phyloP scores from a whole-genome alignment of 2,329 filamentous ascomycete genomes.

The Cladophialophora immunda region DNA sequence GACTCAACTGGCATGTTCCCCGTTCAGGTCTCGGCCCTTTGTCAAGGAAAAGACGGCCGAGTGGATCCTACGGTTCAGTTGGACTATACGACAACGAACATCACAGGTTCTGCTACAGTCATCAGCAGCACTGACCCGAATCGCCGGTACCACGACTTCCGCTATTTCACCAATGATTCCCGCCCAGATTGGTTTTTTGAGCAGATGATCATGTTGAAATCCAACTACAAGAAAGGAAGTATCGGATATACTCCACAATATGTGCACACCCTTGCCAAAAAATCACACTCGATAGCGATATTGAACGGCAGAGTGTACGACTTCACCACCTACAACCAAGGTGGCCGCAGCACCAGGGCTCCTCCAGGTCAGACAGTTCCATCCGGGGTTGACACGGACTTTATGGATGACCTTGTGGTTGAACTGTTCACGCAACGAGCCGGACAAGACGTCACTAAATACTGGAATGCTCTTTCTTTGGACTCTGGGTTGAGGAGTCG shows the following conservation, averaged over 20 bases:
- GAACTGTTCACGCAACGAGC: slow-evolving; percentile 78
- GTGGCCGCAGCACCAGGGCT: slow-evolving; percentile 73
- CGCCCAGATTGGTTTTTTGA: slow-evolving; percentile 93
- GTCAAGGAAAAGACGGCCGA: slow-evolving; percentile 74
- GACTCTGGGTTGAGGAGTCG: slow-evolving; percentile 64
- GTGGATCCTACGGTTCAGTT: slow-evolving; percentile 80
- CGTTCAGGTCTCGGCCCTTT: slow-evolving; percentile 91
- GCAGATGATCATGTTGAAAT: slow-evolving; percentile 79
- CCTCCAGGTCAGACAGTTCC: slow-evolving; percentile 62
- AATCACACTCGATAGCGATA: slow-evolving; percentile 76
- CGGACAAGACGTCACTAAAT: slow-evolving; percentile 82
- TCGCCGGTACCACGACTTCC: slow-evolving; percentile 89
- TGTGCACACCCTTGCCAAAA: slow-evolving; percentile 71
- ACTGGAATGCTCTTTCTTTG: slow-evolving; percentile 77
- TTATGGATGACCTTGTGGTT: slow-evolving; percentile 80
- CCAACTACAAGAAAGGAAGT: slow-evolving; percentile 84
- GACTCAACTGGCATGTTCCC: slow-evolving; percentile 93
- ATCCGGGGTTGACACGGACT: slow-evolving; percentile 68
- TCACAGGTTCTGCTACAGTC: slow-evolving; percentile 71
- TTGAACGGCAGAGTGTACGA: slow-evolving; percentile 86
- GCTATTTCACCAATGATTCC: slow-evolving; percentile 80
- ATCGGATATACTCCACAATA: slow-evolving; percentile 84
- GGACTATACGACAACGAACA: slow-evolving; percentile 81
- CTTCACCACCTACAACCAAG: slow-evolving; percentile 80
- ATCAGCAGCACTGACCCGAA: slow-evolving; percentile 76